phyloP scores from a whole-genome alignment of 106 monocot genomes.

The Dendrobium nobile region DNA sequence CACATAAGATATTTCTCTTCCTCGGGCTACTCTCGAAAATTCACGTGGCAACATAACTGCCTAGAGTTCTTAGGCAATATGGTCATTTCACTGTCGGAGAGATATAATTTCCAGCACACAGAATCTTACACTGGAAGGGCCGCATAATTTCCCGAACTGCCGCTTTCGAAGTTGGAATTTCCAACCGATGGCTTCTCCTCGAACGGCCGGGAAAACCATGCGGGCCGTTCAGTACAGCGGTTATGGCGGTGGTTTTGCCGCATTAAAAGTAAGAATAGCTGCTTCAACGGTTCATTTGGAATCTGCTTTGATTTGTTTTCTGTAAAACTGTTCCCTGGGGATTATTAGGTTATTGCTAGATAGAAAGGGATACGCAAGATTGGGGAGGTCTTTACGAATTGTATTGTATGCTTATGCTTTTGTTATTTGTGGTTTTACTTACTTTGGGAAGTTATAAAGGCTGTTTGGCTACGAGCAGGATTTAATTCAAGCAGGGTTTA shows the following conservation, averaged over 20 bases:
- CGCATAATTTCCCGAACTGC: no score
- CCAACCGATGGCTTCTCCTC: not conserved
- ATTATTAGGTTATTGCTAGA: not conserved
- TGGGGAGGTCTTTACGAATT: not conserved
- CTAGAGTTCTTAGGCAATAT: no score
- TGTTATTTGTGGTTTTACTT: not conserved
- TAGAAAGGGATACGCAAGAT: not conserved
- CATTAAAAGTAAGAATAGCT: not conserved
- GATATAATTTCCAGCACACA: no score
- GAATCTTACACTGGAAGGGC: no score
- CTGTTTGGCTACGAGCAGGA: no score
- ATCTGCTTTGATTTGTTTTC: not conserved
- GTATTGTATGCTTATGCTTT: not conserved
- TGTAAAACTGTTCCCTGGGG: not conserved
- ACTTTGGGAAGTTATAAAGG: no score
- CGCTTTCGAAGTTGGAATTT: no score
- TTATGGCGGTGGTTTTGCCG: slow-evolving; percentile 29
- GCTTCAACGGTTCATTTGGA: not conserved
- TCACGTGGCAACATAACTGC: no score
- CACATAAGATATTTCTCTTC: no score
- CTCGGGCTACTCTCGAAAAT: no score
- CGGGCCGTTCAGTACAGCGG: slow-evolving; percentile 36
- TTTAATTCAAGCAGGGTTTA: no score
- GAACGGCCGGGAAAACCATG: slow-evolving; percentile 31
- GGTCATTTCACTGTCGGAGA: no score